Evolutionary conservation across 2,329 filamentous ascomycete genomes (phyloP), one percentile per base, ranked within the genome.

Genomic region (Pseudogymnoascus sp.): DNA sequence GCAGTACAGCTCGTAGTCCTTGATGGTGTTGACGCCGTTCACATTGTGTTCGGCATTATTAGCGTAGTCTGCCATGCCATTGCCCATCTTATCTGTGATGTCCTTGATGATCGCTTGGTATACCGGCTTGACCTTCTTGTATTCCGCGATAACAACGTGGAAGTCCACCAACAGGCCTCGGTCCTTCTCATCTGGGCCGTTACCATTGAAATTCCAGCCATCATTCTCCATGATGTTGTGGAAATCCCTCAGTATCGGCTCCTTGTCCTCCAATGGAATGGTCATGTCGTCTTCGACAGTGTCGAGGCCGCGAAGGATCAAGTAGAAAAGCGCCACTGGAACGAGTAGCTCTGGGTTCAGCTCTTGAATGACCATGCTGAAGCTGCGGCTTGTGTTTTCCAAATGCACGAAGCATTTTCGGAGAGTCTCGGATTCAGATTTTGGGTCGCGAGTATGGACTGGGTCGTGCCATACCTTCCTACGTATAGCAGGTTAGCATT

Each of bases 251-350:
- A 97, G 79, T 62, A 96, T 76, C 1, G 90, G 90, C 71, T 94
- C 88, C 78, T 97, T 97, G 71, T 82, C 86, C 65, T 83, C 81
- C 37, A 92, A 77, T 4, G 87, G 79, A 62, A 97, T 86, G 6
- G 90, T 94, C 85, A 96, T 96, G 76, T 97, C 93, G 78, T 97
- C 92, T 76, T 97, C 92, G 64, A 97, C 89, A 21, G 92, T 97
- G 75, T 97, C 92, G 61, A 97, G 83, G 58, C 90, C 92, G 64
- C 92, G 89, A 60, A 97, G 82, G 59, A 90, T 83, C 33, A 97
- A 84, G 78, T 97, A 97, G 81, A 97, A 97, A 10, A 97, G 80
- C 64, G 86, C 85, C 58, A 97, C 82, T 15, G 92, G 90, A 42
- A 96, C 83, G 29, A 96, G 83, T 39, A 97, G 86, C 76, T 97